Evolutionary conservation across 208 protist genomes (phyloP).

Genomic region (Angomonas ambiguus): DNA sequence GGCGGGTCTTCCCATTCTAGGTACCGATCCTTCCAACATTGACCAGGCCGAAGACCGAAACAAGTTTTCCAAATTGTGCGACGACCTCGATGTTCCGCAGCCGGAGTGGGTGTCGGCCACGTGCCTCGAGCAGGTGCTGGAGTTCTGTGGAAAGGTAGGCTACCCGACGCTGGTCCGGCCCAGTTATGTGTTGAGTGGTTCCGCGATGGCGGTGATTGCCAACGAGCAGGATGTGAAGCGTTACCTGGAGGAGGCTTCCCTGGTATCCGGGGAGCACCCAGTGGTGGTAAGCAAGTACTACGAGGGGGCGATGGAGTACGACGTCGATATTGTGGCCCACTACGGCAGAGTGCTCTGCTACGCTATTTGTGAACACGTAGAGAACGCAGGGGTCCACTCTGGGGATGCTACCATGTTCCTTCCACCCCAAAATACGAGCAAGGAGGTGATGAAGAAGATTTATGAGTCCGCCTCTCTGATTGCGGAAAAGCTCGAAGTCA

Average conservation of each 20-base stretch:
- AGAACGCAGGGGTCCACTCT: slow-evolving; percentile 98
- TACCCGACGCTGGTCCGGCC: slow-evolving; percentile 95
- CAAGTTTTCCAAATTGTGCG: slow-evolving; percentile 93
- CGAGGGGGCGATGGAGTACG: slow-evolving; percentile 96
- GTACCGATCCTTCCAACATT: slow-evolving; percentile 94
- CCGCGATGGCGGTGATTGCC: slow-evolving; percentile 96
- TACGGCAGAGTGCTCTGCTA: slow-evolving; percentile 94
- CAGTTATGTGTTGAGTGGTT: slow-evolving; percentile 97
- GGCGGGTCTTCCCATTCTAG: slow-evolving; percentile 91
- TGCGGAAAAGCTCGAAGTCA: slow-evolving; percentile 87
- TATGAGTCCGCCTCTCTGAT: slow-evolving; percentile 85
- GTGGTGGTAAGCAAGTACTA: slow-evolving; percentile 98
- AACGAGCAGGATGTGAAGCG: slow-evolving; percentile 87
- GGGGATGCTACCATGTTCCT: slow-evolving; percentile 97
- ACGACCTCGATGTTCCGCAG: slow-evolving; percentile 94
- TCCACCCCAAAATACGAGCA: slow-evolving; percentile 85
- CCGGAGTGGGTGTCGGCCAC: slow-evolving; percentile 95
- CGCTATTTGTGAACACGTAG: slow-evolving; percentile 98
- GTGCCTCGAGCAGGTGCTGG: slow-evolving; percentile 83
- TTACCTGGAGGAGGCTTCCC: slow-evolving; percentile 91
- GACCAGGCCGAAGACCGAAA: slow-evolving; percentile 97
- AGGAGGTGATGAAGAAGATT: slow-evolving; percentile 79
- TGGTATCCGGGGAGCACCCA: slow-evolving; percentile 87
- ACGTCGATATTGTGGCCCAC: slow-evolving; percentile 97
- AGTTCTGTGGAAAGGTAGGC: slow-evolving; percentile 88